Conservation (phyloP, 345 rosid species). For the Arabidopsis suecica region DNA sequence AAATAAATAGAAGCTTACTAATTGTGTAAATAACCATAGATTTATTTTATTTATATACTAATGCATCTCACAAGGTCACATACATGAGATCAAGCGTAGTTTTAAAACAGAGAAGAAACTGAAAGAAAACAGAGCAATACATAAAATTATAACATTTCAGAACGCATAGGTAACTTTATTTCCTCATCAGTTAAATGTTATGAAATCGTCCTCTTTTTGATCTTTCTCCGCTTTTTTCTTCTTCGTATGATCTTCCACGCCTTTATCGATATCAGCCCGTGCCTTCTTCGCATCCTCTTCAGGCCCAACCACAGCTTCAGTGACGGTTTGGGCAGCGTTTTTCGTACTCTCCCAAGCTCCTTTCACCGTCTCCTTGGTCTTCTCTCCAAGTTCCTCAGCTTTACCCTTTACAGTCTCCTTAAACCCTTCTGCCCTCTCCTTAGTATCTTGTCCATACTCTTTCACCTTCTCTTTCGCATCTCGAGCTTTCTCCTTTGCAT, state of each 20-base stretch:
- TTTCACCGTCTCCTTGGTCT: constrained; percentile 45
- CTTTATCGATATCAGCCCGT: constrained; percentile 37
- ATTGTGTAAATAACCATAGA: neutral
- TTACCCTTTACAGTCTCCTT: constrained; percentile 44
- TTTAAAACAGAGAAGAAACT: constrained; percentile 11
- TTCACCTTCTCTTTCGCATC: constrained; percentile 38
- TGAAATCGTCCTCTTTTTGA: constrained; percentile 39
- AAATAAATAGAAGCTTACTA: neutral
- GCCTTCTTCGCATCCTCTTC: constrained; percentile 42
- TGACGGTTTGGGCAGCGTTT: constrained; percentile 22
- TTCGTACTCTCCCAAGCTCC: constrained; percentile 48
- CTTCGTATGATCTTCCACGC: constrained; percentile 30
- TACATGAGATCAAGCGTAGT: neutral
- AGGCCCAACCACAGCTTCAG: constrained; percentile 46
- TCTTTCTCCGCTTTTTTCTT: constrained; percentile 35
- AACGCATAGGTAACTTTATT: neutral
- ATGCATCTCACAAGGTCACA: constrained; percentile 9
- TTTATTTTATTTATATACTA: constrained; percentile 31
- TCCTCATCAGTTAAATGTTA: constrained; percentile 32
- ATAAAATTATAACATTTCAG: neutral
- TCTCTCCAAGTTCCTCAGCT: constrained; percentile 45
- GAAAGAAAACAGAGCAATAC: constrained; percentile 2
- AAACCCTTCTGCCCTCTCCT: constrained; percentile 39
- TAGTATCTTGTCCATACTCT: constrained; percentile 38
- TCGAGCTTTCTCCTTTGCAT: constrained; percentile 28